Conservation (phyloP, 2,329 filamentous ascomycete genomes). For the Anisogramma anomala region DNA sequence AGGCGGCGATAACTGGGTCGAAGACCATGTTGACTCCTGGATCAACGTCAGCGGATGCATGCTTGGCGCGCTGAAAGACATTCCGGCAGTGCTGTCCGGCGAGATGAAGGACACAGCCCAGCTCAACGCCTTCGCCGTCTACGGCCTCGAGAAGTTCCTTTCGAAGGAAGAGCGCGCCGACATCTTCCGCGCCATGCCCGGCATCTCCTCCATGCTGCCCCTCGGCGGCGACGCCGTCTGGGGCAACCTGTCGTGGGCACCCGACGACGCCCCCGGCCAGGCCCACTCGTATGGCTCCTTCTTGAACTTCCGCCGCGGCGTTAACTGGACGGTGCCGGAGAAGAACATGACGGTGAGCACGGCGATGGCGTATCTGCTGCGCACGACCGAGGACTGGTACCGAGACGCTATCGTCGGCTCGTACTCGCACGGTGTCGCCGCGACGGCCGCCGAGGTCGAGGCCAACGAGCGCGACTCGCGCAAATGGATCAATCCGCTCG, state of each 20-base stretch:
- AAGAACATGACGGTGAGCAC: constrained; percentile 71
- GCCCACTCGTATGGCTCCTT: constrained; percentile 66
- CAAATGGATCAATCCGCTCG: constrained; percentile 88
- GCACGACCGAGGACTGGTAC: constrained; percentile 79
- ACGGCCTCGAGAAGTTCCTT: constrained; percentile 91
- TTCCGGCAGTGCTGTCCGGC: constrained; percentile 82
- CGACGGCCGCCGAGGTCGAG: constrained; percentile 68
- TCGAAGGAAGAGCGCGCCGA: constrained; percentile 83
- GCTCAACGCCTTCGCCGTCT: constrained; percentile 90
- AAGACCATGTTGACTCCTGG: constrained; percentile 82
- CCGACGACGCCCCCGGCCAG: constrained; percentile 70
- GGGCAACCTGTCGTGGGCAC: constrained; percentile 79
- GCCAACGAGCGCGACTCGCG: constrained; percentile 61
- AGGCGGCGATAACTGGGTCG: constrained; percentile 81
- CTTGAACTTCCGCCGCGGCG: constrained; percentile 64
- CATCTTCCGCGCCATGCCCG: constrained; percentile 93
- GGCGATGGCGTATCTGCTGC: constrained; percentile 67
- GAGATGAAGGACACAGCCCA: constrained; percentile 99
- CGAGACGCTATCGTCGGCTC: constrained; percentile 55
- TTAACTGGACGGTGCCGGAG: constrained; percentile 51
- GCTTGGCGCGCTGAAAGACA: constrained; percentile 84
- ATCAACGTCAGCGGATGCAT: constrained; percentile 98
- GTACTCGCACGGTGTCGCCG: constrained; percentile 84
- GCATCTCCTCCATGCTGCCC: constrained; percentile 90
- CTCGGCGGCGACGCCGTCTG: constrained; percentile 91